A percentile compares a stretch with the other conserved stretches of the same genome.
Evolutionary conservation across 2,329 filamentous ascomycete species (phyloP).

Genomic region (Zymoseptoria pseudotritici): DNA sequence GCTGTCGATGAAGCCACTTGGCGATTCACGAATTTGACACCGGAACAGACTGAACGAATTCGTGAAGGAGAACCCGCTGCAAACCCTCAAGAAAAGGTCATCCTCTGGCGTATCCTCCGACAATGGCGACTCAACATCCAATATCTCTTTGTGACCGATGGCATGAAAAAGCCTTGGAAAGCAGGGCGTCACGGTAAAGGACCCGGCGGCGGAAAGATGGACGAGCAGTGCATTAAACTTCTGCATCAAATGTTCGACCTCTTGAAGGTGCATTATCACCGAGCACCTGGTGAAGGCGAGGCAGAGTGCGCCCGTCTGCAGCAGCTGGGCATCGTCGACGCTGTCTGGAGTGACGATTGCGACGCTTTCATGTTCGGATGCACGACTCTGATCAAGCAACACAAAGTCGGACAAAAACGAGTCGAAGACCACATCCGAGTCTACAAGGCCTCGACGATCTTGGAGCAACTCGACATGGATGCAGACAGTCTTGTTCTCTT

Average conservation of each 20-base stretch:
- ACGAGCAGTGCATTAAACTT: constrained; percentile 27
- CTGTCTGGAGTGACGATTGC: constrained; percentile 43
- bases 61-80: constrained; percentile 30
- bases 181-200: constrained; percentile 25
- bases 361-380: constrained; percentile 45
- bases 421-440: constrained; percentile 30
- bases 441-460: constrained; percentile 25
- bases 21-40: constrained; percentile 38
- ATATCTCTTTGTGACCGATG: constrained; percentile 50
- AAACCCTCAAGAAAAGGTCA: constrained; percentile 37
- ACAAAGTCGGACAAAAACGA: constrained; percentile 30
- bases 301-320: constrained; percentile 42
- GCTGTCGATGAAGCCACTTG: constrained; percentile 40
- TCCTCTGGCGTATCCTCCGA: constrained; percentile 37
- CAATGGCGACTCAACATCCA: constrained; percentile 45
- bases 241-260: constrained; percentile 33
- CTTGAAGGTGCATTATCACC: constrained; percentile 37
- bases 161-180: constrained; percentile 34
- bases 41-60: constrained; percentile 28
- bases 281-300: constrained; percentile 42
- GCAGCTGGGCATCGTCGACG: constrained; percentile 39
- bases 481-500: constrained; percentile 34
- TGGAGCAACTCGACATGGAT: constrained; percentile 26
- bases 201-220: constrained; percentile 25
- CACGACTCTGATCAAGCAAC: constrained; percentile 33